Percentiles rank a stretch among this genome's conserved stretches.
Conservation (phyloP, 495 filamentous ascomycete genomes). For the Xylaria acuta region DNA sequence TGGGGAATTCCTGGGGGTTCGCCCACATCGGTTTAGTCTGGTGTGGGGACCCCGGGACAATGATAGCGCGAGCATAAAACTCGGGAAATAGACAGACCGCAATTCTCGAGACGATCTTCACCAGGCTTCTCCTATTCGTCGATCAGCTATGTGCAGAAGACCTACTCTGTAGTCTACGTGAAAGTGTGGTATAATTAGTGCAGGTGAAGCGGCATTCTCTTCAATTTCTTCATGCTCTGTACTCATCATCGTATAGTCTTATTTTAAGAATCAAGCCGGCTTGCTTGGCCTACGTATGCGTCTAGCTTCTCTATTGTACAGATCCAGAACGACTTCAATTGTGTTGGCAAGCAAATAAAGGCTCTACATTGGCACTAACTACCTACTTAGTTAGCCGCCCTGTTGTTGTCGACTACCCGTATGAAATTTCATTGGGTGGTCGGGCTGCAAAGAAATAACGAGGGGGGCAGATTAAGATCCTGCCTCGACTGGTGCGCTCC, state of each 20-base stretch:
- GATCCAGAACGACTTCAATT: neutral
- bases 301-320: neutral
- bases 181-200: neutral
- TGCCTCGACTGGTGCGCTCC: neutral
- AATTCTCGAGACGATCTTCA: constrained; percentile 1
- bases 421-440: neutral
- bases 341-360: neutral
- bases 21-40: neutral
- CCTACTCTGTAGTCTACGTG: neutral
- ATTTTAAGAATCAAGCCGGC: neutral
- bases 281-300: neutral
- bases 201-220: neutral
- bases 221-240: neutral
- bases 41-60: constrained; percentile 16
- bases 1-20: constrained; percentile 3
- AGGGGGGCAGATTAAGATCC: neutral
- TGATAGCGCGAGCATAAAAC: neutral
- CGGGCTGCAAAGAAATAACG: neutral
- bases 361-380: neutral
- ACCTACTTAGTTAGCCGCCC: neutral
- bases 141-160: neutral
- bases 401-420: neutral
- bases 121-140: neutral
- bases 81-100: constrained; percentile 11
- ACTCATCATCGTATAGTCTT: neutral